phyloP scores from a whole-genome alignment of 192 early-diverging fungal species.

The Podila clonocystis region DNA sequence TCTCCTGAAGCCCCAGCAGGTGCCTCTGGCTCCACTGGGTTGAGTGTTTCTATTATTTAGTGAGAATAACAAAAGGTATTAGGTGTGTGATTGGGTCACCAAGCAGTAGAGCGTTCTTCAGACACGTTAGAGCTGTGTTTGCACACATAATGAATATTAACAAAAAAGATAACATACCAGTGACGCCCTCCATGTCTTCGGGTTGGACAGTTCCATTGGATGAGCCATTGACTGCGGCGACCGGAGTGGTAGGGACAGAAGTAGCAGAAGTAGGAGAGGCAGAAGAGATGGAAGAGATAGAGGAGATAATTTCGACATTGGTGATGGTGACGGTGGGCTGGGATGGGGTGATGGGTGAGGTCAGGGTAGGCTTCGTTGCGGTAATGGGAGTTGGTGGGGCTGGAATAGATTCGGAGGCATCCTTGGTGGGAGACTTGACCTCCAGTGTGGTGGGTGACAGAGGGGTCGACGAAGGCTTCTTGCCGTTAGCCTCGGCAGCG shows the following conservation, averaged over 20 bases:
- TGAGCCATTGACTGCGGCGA: background rate
- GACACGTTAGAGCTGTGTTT: too few species aligned
- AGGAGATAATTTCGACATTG: background rate
- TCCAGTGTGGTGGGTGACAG: slow-evolving; percentile 23
- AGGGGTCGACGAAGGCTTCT: background rate
- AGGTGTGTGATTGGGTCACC: too few species aligned
- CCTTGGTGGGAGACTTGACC: slow-evolving; percentile 15
- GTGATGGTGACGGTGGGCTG: background rate
- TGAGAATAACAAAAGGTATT: too few species aligned
- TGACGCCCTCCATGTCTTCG: background rate
- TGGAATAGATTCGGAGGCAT: background rate
- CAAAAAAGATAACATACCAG: background rate
- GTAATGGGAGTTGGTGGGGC: background rate
- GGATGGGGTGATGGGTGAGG: background rate
- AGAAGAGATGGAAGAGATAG: background rate
- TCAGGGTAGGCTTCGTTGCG: background rate
- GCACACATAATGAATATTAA: too few species aligned
- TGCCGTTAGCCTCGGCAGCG: background rate
- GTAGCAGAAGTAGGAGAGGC: background rate
- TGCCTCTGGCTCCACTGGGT: too few species aligned
- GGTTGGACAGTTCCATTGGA: background rate
- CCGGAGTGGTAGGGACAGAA: background rate
- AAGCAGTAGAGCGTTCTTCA: too few species aligned
- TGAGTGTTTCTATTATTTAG: too few species aligned
- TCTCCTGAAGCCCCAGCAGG: too few species aligned